Percentiles rank a stretch among this genome's conserved stretches.
These are phyloP conservation scores for Lathyrus tuberosus DNA, from an alignment of 306 rosid genomes.

Conservation along the genomic window DNA sequence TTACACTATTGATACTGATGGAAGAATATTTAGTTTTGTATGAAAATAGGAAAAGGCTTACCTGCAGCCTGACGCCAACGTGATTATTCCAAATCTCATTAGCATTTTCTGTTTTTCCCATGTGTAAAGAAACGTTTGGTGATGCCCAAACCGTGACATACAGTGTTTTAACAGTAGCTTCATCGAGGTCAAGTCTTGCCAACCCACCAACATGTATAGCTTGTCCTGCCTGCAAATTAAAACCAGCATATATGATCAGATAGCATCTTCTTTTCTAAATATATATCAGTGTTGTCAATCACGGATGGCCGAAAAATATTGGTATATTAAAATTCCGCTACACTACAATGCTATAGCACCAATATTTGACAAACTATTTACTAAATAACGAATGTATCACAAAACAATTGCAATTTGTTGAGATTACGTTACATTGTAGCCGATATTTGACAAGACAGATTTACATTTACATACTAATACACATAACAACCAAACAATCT, in stretches of 20 bases:
- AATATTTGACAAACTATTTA: background rate
- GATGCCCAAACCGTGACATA: slow-evolving; percentile 91
- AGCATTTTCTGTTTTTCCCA: slow-evolving; percentile 91
- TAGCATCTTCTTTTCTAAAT: background rate
- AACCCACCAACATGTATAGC: slow-evolving; percentile 79
- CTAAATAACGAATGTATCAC: too few species aligned
- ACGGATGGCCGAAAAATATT: background rate
- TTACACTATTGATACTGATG: background rate
- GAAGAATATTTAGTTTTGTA: slow-evolving; percentile 7
- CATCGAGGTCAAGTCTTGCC: slow-evolving; percentile 71
- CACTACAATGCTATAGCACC: background rate
- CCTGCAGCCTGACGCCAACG: slow-evolving; percentile 82
- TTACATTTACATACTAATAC: slow-evolving; percentile 17
- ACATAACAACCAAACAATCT: background rate
- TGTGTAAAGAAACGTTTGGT: slow-evolving; percentile 77
- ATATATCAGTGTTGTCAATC: background rate
- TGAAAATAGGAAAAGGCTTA: slow-evolving; percentile 37
- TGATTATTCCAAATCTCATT: slow-evolving; percentile 87
- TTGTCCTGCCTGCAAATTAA: slow-evolving; percentile 76
- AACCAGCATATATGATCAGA: slow-evolving; percentile 35
- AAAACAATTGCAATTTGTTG: background rate
- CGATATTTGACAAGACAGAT: background rate
- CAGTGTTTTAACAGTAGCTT: slow-evolving; percentile 78
- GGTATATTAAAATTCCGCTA: background rate
- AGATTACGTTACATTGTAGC: background rate